These are phyloP conservation scores for Suhomyces pyralidae DNA, from an alignment of 805 yeast genomes.

Conservation along the genomic window DNA sequence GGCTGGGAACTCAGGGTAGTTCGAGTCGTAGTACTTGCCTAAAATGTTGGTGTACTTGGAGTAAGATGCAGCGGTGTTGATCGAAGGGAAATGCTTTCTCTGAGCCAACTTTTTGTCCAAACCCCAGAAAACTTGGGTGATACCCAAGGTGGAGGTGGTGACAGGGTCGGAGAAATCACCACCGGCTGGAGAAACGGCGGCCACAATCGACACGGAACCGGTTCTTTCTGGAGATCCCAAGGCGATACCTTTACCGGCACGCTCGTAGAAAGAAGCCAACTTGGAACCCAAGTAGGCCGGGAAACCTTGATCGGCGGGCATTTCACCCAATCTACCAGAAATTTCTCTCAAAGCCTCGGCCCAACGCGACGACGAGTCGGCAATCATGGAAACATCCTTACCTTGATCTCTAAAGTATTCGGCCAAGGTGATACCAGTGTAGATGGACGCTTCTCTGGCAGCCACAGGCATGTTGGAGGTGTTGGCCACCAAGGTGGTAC, in stretches of 20 bases:
- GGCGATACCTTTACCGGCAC: conserved; percentile 96
- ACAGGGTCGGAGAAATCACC: conserved; percentile 99
- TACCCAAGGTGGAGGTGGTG: conserved; percentile 96
- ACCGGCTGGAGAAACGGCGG: conserved; percentile 99
- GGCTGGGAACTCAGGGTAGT: conserved; percentile 87
- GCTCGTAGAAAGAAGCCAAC: conserved; percentile 97
- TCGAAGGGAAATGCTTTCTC: conserved; percentile 99
- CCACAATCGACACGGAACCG: conserved; percentile 98
- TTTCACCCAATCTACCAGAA: conserved; percentile 99
- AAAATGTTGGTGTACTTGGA: conserved; percentile 92
- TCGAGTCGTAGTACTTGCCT: conserved; percentile 76
- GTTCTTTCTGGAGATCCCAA: conserved; percentile 94
- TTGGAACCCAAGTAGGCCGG: conserved; percentile 99
- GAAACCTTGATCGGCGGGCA: conserved; percentile 99
- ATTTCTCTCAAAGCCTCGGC: conserved; percentile 99
- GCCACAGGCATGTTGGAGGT: conserved; percentile 99
- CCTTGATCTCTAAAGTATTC: conserved; percentile 99
- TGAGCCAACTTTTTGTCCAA: conserved; percentile 98
- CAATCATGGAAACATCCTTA: conserved; percentile 98
- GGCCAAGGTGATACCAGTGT: conserved; percentile 97
- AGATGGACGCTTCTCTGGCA: conserved; percentile 98
- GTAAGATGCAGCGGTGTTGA: conserved; percentile 93
- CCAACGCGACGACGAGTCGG: conserved; percentile 99
- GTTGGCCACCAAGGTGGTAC: conserved; percentile 97
- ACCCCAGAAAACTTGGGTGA: conserved; percentile 99